A percentile compares a stretch with the other conserved stretches of the same genome.
Conservation (phyloP, 345 rosid genomes). For the Citrus maxima region DNA sequence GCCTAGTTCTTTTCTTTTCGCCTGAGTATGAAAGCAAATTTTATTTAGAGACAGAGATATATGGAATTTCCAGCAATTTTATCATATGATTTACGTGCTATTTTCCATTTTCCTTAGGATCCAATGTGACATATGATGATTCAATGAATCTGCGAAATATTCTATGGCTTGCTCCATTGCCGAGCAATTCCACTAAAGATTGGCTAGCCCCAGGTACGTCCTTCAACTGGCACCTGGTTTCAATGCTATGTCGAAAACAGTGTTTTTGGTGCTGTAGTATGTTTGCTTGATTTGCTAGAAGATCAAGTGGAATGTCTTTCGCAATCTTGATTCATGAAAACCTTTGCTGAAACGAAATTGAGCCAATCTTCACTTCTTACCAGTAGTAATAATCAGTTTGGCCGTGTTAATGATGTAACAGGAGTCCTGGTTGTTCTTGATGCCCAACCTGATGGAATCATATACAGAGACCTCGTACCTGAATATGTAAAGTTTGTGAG, state of each 20-base stretch:
- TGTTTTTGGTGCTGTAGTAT: not conserved
- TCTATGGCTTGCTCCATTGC: conserved; percentile 93
- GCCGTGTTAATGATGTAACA: conserved; percentile 19
- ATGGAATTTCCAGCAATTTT: not conserved
- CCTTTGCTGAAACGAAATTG: not conserved
- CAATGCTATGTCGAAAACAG: not conserved
- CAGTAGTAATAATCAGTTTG: not conserved
- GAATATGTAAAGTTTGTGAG: conserved; percentile 62
- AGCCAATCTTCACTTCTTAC: not conserved
- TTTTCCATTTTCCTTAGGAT: conserved; percentile 35
- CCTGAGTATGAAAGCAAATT: not conserved
- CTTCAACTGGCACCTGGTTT: not conserved
- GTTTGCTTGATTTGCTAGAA: not conserved
- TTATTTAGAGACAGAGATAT: not conserved
- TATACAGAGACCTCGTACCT: conserved; percentile 78
- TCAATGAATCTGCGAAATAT: conserved; percentile 86
- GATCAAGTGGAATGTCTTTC: not conserved
- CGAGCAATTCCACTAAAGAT: conserved; percentile 42
- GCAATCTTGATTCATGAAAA: not conserved
- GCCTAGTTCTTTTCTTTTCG: not conserved
- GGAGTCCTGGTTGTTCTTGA: conserved; percentile 85
- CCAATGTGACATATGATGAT: conserved; percentile 59
- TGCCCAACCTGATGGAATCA: conserved; percentile 81
- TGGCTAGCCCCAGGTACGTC: conserved; percentile 82
- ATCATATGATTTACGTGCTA: not conserved